These are phyloP conservation scores for Salix caprea DNA, from an alignment of 345 rosid species.

Conservation along the genomic window DNA sequence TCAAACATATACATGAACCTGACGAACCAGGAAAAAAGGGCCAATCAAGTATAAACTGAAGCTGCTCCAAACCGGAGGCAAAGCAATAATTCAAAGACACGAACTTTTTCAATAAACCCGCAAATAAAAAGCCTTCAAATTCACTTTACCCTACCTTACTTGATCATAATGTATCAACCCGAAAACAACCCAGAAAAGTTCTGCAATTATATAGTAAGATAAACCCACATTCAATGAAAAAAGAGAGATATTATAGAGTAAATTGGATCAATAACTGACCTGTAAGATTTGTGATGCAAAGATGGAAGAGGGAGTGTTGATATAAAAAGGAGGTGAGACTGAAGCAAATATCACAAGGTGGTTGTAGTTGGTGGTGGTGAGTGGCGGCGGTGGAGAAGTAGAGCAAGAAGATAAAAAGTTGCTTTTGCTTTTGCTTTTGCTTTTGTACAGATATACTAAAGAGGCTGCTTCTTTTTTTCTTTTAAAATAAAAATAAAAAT, in stretches of 20 bases:
- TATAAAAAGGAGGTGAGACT: background rate
- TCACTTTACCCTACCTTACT: background rate
- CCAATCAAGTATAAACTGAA: background rate
- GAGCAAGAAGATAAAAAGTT: background rate
- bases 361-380: background rate
- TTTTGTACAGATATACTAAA: background rate
- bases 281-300: background rate
- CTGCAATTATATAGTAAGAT: conserved; percentile 4
- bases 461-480: background rate
- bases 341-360: background rate
- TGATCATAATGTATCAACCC: background rate
- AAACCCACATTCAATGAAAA: background rate
- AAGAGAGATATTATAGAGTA: background rate
- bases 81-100: background rate
- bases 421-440: background rate
- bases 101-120: background rate
- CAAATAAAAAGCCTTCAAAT: background rate
- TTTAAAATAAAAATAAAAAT: no score
- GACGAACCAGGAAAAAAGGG: background rate
- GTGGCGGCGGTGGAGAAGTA: background rate
- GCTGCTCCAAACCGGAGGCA: background rate
- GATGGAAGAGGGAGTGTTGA: background rate
- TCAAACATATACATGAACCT: background rate
- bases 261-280: conserved; percentile 11
- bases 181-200: conserved; percentile 12